Conservation (phyloP, 2,329 filamentous ascomycete species). For the Aspergillus quadrilineatus region DNA sequence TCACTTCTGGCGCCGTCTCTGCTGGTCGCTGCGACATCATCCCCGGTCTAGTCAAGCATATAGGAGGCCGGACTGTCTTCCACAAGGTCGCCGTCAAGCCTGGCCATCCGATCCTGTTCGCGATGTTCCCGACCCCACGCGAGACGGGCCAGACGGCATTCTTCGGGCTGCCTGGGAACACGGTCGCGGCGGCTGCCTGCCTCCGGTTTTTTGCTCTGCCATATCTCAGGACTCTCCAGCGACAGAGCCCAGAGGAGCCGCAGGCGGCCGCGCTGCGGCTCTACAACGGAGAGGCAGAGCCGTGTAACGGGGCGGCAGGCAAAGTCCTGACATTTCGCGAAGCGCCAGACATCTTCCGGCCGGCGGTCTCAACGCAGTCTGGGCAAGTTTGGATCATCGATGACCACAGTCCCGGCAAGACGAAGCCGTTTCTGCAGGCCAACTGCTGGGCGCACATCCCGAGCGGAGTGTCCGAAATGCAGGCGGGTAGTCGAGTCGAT, state of each 20-base stretch:
- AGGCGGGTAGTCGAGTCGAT: constrained; percentile 16
- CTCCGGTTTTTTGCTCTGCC: constrained; percentile 31
- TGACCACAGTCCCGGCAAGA: constrained; percentile 24
- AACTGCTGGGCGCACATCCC: constrained; percentile 29
- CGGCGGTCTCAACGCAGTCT: background rate
- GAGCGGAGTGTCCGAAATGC: constrained; percentile 13
- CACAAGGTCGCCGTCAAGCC: constrained; percentile 31
- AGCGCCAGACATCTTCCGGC: constrained; percentile 15
- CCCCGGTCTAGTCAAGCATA: constrained; percentile 17
- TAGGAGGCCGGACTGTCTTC: constrained; percentile 26
- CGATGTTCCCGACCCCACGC: constrained; percentile 13
- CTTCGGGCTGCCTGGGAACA: constrained; percentile 31
- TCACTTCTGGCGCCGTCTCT: constrained; percentile 32
- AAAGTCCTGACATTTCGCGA: constrained; percentile 1
- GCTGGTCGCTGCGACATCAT: constrained; percentile 30
- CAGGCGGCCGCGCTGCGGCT: background rate
- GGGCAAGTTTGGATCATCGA: background rate
- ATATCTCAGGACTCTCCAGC: constrained; percentile 21
- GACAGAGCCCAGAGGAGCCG: constrained; percentile 11
- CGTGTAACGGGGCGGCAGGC: background rate
- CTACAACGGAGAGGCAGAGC: background rate
- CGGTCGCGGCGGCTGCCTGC: constrained; percentile 29
- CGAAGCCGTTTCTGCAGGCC: constrained; percentile 23
- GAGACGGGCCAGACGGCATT: constrained; percentile 17
- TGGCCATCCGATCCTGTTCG: constrained; percentile 32